Evolutionary conservation across 768 basidiomycete species (phyloP).

Genomic region (Trametes cinnabarina): DNA sequence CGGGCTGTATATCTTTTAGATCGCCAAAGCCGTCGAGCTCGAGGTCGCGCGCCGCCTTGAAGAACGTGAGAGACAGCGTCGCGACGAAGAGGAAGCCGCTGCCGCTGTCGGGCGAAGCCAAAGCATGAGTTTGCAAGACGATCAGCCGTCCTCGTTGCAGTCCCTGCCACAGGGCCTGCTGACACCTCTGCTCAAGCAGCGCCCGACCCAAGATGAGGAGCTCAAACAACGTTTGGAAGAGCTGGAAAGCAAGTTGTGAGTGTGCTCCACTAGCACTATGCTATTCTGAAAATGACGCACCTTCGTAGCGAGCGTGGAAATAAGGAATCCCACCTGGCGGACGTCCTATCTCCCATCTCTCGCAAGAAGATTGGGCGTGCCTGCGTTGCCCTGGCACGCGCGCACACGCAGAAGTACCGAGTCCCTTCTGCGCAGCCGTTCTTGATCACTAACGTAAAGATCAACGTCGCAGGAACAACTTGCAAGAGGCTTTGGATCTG

Average conservation of each 20-base stretch:
- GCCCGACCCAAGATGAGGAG: constrained; percentile 68
- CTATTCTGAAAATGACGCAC: not conserved
- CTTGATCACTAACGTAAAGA: not conserved
- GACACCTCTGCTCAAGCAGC: constrained; percentile 60
- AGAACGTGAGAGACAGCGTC: constrained; percentile 31
- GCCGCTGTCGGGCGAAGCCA: constrained; percentile 1
- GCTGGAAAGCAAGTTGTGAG: constrained; percentile 72
- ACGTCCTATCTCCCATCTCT: constrained; percentile 66
- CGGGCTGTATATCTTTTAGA: constrained; percentile 38
- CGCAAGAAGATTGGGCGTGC: constrained; percentile 82
- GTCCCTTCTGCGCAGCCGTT: too few species aligned
- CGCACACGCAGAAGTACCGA: constrained; percentile 80
- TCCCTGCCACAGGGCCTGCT: constrained; percentile 49
- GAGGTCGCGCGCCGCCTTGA: constrained; percentile 69
- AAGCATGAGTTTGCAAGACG: constrained; percentile 31
- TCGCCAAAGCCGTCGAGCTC: constrained; percentile 69
- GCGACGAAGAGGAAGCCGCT: constrained; percentile 19
- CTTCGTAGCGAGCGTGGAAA: constrained; percentile 54
- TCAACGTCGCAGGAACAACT: constrained; percentile 59
- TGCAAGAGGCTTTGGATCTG: constrained; percentile 75
- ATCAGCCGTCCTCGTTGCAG: constrained; percentile 13
- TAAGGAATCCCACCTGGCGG: constrained; percentile 59
- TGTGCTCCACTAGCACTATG: constrained; percentile 17
- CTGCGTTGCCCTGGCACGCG: constrained; percentile 79
- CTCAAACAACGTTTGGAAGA: constrained; percentile 62